Percentiles rank a stretch among this genome's conserved stretches.
phyloP scores from a whole-genome alignment of 2,329 filamentous ascomycete genomes.

The Passalora sequoiae region DNA sequence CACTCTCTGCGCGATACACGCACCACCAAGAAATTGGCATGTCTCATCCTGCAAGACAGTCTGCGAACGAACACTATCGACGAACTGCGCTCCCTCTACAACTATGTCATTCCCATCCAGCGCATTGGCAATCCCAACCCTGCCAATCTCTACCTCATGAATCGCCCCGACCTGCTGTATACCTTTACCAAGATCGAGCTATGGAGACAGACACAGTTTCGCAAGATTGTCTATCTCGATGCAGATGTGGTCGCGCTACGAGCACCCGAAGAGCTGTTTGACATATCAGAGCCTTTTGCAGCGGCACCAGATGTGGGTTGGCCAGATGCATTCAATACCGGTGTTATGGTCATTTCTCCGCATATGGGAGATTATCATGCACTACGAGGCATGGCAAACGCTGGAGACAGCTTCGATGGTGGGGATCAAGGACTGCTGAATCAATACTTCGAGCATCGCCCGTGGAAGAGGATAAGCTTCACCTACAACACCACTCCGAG shows the following conservation, averaged over 20 bases:
- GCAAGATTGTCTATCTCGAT: conserved; percentile 90
- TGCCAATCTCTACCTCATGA: conserved; percentile 85
- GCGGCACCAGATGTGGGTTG: conserved; percentile 93
- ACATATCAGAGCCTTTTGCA: conserved; percentile 55
- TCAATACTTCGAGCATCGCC: conserved; percentile 74
- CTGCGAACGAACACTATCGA: conserved; percentile 69
- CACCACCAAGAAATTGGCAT: conserved; percentile 77
- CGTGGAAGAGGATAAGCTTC: conserved; percentile 85
- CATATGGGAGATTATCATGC: conserved; percentile 84
- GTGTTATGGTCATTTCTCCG: conserved; percentile 85
- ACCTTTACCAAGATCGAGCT: conserved; percentile 95
- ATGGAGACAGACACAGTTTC: conserved; percentile 86
- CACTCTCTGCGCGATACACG: conserved; percentile 91
- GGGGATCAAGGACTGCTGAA: conserved; percentile 95
- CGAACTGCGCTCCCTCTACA: conserved; percentile 76
- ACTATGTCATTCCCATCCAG: conserved; percentile 80
- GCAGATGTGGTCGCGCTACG: conserved; percentile 87
- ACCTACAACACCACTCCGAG: conserved; percentile 96
- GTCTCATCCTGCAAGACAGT: conserved; percentile 74
- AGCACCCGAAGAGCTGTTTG: conserved; percentile 88
- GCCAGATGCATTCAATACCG: conserved; percentile 98
- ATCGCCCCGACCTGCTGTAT: conserved; percentile 80
- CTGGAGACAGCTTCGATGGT: conserved; percentile 90
- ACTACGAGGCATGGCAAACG: conserved; percentile 73
- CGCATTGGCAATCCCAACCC: conserved; percentile 71